These are phyloP conservation scores for Claviceps digitariae DNA, from an alignment of 2,329 filamentous ascomycete genomes.

Conservation along the genomic window DNA sequence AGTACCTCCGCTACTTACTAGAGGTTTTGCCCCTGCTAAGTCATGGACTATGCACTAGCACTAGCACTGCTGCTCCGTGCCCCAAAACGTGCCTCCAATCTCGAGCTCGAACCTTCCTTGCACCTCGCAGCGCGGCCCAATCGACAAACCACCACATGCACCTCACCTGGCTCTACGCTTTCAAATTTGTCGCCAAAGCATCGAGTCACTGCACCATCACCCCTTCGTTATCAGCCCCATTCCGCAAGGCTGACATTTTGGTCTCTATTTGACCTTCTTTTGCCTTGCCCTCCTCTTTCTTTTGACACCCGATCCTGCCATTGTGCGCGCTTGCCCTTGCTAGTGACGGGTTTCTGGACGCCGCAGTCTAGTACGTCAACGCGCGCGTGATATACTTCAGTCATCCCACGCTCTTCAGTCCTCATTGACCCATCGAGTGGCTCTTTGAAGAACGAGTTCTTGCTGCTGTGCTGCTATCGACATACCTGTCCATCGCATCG, in stretches of 20 bases:
- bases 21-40: conserved; percentile 5
- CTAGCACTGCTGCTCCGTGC: conserved; percentile 8
- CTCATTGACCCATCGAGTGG: background rate
- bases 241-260: background rate
- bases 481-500: conserved; percentile 2
- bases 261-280: conserved; percentile 3
- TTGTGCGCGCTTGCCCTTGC: conserved; percentile 5
- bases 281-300: background rate
- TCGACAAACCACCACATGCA: conserved; percentile 5
- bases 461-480: background rate
- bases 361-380: conserved; percentile 3
- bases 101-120: conserved; percentile 18
- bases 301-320: background rate
- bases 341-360: conserved; percentile 1
- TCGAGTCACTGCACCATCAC: conserved; percentile 2
- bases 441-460: background rate
- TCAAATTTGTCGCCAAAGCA: conserved; percentile 1
- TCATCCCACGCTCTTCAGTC: background rate
- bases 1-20: conserved; percentile 7
- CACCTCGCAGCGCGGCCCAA: conserved; percentile 11
- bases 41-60: conserved; percentile 3
- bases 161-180: background rate
- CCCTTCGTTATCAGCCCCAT: background rate
- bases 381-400: background rate
- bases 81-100: conserved; percentile 12